Evolutionary conservation across 164 flowering plant genomes (phyloP), one percentile per base, ranked within the genome.

Genomic region (Annona cherimola): DNA sequence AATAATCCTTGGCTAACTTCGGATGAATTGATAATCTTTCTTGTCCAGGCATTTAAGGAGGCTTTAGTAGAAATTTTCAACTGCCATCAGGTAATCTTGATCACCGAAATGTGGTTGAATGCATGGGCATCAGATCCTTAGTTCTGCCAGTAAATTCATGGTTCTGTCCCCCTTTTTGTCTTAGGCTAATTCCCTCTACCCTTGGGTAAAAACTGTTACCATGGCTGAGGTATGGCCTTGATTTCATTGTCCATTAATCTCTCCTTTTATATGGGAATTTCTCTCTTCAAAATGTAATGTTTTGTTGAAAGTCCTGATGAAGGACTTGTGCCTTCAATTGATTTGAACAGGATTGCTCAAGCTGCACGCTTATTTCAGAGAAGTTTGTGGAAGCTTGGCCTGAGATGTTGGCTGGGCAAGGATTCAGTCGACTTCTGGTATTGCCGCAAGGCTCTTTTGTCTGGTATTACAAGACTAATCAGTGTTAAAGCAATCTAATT

Each of bases 371-470:
- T 66, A 62, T 90, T 79, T 89, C 95, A 73, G 95, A 88, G 67
- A 87, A 83, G 61, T 84, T 87, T 74, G 76, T 82, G 60, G 20
- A 64, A 66, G 68, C 73, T 73, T 84, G 84, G 75, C 91, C 89
- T 2, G 84, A 84, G 79, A 78, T 81, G 76, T 77, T 90, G 80
- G 82, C 81, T 59, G 90, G 88, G 19, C 73, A 74, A 80, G 84
- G 88, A 72, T 86, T 90, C 73, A 86, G 90, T 76, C 84, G 91
- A 74, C 84, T 90, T 72, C 78, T 90, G 90, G 95, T 88, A 63
- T 35, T 9, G 35, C 7, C n/a, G 35, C 18, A 20, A 39, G 26
- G 12, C 26, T 63, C 7, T 20, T 44, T 7, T 20, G 16, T 42
- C n/a, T 26, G 35, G 35, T 26, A 26, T 26, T 26, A 26, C 35